Evolutionary conservation across 352 stramenopile species (phyloP).

Genomic region (Pythium periplocum): DNA sequence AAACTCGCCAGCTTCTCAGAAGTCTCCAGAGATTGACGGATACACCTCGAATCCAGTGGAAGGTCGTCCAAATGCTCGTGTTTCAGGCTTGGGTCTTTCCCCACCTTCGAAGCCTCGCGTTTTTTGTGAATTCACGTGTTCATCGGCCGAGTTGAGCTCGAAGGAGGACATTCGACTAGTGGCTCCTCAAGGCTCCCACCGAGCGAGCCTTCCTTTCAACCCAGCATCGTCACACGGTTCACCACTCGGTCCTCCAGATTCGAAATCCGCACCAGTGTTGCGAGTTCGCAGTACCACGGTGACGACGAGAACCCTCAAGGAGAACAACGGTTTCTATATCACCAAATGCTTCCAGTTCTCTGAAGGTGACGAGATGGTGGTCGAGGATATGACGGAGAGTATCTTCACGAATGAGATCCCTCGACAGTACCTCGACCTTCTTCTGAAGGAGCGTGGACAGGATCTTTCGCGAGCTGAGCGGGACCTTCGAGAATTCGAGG

Average conservation of each 20-base stretch:
- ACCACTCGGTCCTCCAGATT: too few relatives aligned
- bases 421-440: constrained; percentile 68
- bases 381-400: constrained; percentile 80
- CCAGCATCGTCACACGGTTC: constrained; percentile 2
- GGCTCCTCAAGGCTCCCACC: constrained; percentile 49
- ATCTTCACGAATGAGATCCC: constrained; percentile 77
- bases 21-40: constrained; percentile 9
- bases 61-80: constrained; percentile 26
- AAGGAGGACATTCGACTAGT: constrained; percentile 55
- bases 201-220: constrained; percentile 15
- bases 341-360: constrained; percentile 81
- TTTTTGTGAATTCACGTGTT: constrained; percentile 80
- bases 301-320: constrained; percentile 62
- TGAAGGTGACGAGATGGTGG: constrained; percentile 64
- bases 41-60: background rate
- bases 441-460: constrained; percentile 43
- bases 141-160: constrained; percentile 45
- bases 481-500: constrained; percentile 51
- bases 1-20: constrained; percentile 16
- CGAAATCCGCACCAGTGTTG: constrained; percentile 36
- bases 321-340: constrained; percentile 71
- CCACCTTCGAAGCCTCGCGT: constrained; percentile 56
- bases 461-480: constrained; percentile 48
- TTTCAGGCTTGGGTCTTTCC: constrained; percentile 55
- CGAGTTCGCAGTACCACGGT: constrained; percentile 73